phyloP scores from a whole-genome alignment of 495 filamentous ascomycete species.

The Aspergillus bertholletiae region DNA sequence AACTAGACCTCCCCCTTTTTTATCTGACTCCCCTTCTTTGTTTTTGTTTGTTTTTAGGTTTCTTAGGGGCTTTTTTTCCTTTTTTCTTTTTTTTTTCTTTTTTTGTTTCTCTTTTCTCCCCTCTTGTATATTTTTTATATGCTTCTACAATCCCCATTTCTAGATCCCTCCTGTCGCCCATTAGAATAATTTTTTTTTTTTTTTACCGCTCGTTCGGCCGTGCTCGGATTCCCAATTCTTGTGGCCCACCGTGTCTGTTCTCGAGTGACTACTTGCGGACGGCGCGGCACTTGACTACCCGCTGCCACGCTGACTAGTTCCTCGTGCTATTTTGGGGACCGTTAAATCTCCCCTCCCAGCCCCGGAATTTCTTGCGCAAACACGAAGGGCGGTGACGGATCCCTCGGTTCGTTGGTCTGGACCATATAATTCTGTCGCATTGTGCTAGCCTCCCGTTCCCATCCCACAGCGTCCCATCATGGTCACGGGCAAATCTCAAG shows the following conservation, averaged over 20 bases:
- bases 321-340: constrained; percentile 34
- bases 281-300: constrained; percentile 19
- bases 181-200: not conserved
- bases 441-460: constrained; percentile 3
- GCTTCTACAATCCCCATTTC: constrained; percentile 1
- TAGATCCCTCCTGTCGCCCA: not conserved
- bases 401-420: constrained; percentile 9
- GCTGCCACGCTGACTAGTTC: constrained; percentile 14
- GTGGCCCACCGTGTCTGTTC: not conserved
- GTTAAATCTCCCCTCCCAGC: constrained; percentile 23
- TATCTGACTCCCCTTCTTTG: not conserved
- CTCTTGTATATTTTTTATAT: too few species aligned
- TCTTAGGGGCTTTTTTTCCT: not conserved
- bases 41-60: not conserved
- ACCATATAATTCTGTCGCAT: constrained; percentile 4
- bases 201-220: not conserved
- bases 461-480: constrained; percentile 26
- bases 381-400: constrained; percentile 37
- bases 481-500: constrained; percentile 44
- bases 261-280: constrained; percentile 3
- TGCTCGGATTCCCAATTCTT: too few species aligned
- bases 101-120: constrained; percentile 7
- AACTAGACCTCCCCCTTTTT: not conserved
- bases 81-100: not conserved
- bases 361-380: constrained; percentile 32